Evolutionary conservation across 495 filamentous ascomycete species (phyloP).

Genomic region (Corynascus novoguineensis): DNA sequence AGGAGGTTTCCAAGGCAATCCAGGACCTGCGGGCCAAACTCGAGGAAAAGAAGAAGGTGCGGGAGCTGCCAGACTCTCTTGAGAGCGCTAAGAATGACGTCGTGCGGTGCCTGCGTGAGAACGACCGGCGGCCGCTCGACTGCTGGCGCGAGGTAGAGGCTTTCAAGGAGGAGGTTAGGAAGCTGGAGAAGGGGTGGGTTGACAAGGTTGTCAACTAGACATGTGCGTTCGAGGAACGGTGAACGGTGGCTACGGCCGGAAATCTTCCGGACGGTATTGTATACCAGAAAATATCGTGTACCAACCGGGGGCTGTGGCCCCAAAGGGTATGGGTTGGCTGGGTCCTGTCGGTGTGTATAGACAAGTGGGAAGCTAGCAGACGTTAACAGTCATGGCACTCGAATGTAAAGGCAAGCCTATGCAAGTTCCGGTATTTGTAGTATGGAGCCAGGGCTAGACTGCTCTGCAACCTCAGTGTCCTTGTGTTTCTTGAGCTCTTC

Average conservation of each 20-base stretch:
- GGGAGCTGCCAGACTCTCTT: slow-evolving; percentile 54
- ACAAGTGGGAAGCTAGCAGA: slow-evolving; percentile 9
- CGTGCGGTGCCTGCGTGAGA: slow-evolving; percentile 71
- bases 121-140: slow-evolving; percentile 87
- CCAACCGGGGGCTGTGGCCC: background rate
- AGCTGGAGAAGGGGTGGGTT: slow-evolving; percentile 79
- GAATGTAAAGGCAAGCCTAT: background rate
- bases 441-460: slow-evolving; percentile 15
- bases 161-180: slow-evolving; percentile 82
- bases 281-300: slow-evolving; percentile 10
- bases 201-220: slow-evolving; percentile 61
- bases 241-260: background rate
- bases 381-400: background rate
- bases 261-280: background rate
- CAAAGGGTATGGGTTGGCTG: background rate
- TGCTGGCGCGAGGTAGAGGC: slow-evolving; percentile 92
- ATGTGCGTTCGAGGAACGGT: too few species aligned
- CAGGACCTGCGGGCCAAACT: slow-evolving; percentile 68
- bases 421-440: slow-evolving; percentile 16
- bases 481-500: slow-evolving; percentile 27
- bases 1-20: slow-evolving; percentile 32
- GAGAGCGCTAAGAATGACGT: slow-evolving; percentile 71
- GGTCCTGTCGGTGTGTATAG: background rate
- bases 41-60: slow-evolving; percentile 66
- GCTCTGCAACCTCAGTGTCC: slow-evolving; percentile 12